Evolutionary conservation across 2,329 filamentous ascomycete genomes (phyloP), one percentile per base, ranked within the genome.

Genomic region (Hypoxylon sp.): DNA sequence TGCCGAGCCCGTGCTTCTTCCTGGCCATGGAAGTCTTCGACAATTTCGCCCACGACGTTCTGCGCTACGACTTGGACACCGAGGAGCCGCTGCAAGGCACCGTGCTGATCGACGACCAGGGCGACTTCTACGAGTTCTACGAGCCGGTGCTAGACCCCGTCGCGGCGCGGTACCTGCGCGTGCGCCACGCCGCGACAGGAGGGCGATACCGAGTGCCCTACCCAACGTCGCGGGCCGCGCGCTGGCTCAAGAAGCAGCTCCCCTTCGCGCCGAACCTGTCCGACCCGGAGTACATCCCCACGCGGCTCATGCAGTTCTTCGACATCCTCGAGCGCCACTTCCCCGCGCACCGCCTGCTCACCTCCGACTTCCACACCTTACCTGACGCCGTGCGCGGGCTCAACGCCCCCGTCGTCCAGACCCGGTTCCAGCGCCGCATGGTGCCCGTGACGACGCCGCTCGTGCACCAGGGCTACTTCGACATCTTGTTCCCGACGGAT

Each of bases 381-480:
- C 94, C 94, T 1, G 92, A 97, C 79, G 87, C 94, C 0, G 88
- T 96, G 57, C 87, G 88, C 68, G 96, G 96, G 0, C 82, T 97
- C 71, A 98, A 98, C 81, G 94, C 92, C 11, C 96, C 96, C 0
- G 94, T 99, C 22, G 97, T 99, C 71, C 97, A 99, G 84, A 99
- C 96, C 31, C 88, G 96, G 69, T 99, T 94, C 80, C 87, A 93
- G 81, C 86, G 96, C 73, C 88, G 90, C 69, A 98, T 93, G 74
- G 93, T 99, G 60, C 92, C 94, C 44, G 96, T 99, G 13, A 87
- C 90, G 3, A 99, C 96, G 3, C 94, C 95, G 59, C 87, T 97
- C 79, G 96, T 98, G 52, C 94, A 98, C 79, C 97, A 99, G 83
- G 97, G 96, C 50, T 98, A 97, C 81, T 99, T 99, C 78, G 97